Percentiles rank a stretch among this genome's conserved stretches.
Evolutionary conservation across 225 moss, liverwort and hornwort genomes (phyloP).

Genomic region (Marchantia polymorpha): DNA sequence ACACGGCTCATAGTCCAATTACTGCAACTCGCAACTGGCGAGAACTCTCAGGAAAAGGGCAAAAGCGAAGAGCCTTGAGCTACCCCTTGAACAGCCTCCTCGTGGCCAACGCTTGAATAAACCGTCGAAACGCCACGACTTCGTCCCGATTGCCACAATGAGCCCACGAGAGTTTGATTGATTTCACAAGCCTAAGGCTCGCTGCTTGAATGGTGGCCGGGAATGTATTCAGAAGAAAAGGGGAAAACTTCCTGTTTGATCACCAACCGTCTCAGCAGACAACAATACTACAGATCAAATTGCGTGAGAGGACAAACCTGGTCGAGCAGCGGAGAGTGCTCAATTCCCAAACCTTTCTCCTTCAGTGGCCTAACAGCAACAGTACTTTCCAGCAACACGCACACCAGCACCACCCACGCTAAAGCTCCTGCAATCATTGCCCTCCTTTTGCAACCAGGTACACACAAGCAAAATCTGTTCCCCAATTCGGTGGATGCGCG

Average conservation of each 20-base stretch:
- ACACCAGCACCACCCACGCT: constrained; percentile 37
- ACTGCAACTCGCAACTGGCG: too few relatives aligned
- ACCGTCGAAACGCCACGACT: neutral
- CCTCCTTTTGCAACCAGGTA: constrained; percentile 26
- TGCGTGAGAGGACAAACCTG: constrained; percentile 27
- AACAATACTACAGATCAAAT: too few relatives aligned
- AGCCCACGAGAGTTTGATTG: too few relatives aligned
- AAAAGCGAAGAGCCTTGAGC: neutral
- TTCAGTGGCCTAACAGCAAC: constrained; percentile 45
- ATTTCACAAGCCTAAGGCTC: neutral
- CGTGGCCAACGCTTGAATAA: neutral
- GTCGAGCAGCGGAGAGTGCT: constrained; percentile 46
- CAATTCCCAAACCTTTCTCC: constrained; percentile 41
- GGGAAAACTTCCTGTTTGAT: too few relatives aligned
- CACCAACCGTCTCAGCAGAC: too few relatives aligned
- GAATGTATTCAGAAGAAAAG: too few relatives aligned
- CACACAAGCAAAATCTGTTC: constrained; percentile 9
- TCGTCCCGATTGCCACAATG: neutral
- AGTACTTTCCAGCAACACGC: constrained; percentile 36
- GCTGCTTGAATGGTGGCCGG: too few relatives aligned
- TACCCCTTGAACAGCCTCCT: neutral
- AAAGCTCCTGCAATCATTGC: constrained; percentile 23
- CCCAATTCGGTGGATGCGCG: constrained; percentile 18
- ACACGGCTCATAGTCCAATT: too few relatives aligned
- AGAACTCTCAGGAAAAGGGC: too few relatives aligned